Evolutionary conservation across 1,284 basidiomycete species (phyloP).

Genomic region (Sanguinoderma infundibulare): DNA sequence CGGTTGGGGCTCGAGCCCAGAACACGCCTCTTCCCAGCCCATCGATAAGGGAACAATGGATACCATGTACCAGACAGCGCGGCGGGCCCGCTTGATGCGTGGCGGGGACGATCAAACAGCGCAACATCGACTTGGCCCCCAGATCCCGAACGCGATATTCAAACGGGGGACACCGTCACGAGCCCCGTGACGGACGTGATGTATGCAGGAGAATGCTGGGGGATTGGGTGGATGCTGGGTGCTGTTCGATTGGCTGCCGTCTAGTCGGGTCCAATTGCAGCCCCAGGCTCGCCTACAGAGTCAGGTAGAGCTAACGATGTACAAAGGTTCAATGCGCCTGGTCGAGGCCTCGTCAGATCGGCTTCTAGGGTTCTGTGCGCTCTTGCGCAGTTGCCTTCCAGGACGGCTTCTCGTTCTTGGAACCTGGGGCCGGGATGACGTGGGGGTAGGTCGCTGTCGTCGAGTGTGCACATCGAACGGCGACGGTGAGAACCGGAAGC

Average conservation of each 20-base stretch:
- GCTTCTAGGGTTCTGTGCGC: background rate
- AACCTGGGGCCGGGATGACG: background rate
- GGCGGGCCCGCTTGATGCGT: background rate
- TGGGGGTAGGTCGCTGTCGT: background rate
- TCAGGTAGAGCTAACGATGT: too few relatives aligned
- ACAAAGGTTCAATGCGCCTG: too few relatives aligned
- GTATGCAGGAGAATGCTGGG: background rate
- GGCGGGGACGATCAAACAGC: background rate
- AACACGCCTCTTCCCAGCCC: background rate
- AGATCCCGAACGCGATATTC: background rate
- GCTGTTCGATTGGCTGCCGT: background rate
- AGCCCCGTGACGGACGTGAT: slow-evolving; percentile 12
- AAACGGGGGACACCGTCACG: slow-evolving; percentile 12
- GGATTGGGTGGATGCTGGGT: background rate
- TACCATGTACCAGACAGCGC: background rate
- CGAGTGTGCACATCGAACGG: background rate
- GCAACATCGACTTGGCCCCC: background rate
- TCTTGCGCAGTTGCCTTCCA: background rate
- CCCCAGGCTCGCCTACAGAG: too few relatives aligned
- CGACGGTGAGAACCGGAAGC: background rate
- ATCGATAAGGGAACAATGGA: background rate
- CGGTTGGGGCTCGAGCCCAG: background rate
- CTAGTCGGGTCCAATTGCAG: background rate
- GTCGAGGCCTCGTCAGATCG: too few relatives aligned
- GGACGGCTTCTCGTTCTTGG: background rate